Evolutionary conservation across 2,329 filamentous ascomycete species (phyloP).

Genomic region (Arthrinium puccinioides): DNA sequence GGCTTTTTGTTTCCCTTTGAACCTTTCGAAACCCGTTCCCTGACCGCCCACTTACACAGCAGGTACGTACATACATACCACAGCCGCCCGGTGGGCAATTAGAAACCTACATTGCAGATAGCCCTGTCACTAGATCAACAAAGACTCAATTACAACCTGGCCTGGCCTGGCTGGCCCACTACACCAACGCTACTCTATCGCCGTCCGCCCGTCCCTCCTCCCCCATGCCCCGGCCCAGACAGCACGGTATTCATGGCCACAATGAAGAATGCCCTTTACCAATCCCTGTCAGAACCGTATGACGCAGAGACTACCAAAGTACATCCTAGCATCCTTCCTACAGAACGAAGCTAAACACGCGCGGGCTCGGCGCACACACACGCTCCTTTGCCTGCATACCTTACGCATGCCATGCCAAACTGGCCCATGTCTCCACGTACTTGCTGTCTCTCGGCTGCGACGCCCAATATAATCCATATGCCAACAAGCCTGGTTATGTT

Average conservation of each 20-base stretch:
- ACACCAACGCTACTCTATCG: constrained; percentile 7
- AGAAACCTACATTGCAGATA: constrained; percentile 22
- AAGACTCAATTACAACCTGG: constrained; percentile 21
- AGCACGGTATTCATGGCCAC: constrained; percentile 15
- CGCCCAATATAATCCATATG: constrained; percentile 26
- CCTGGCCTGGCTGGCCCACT: constrained; percentile 13
- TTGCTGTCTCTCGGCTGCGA: constrained; percentile 27
- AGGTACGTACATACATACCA: too few relatives aligned
- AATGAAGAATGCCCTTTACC: constrained; percentile 23
- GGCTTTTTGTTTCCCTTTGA: constrained; percentile 20
- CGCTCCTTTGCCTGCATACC: constrained; percentile 23
- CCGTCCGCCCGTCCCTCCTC: constrained; percentile 6
- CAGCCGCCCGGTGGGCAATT: too few relatives aligned
- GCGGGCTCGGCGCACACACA: constrained; percentile 18
- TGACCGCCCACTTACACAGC: constrained; percentile 21
- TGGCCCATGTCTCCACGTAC: constrained; percentile 24
- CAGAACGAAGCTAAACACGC: constrained; percentile 22
- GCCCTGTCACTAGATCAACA: constrained; percentile 13
- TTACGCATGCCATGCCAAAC: constrained; percentile 23
- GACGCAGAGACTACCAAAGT: constrained; percentile 25
- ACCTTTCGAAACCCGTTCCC: constrained; percentile 23
- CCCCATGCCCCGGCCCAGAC: constrained; percentile 14
- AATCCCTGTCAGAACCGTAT: constrained; percentile 28
- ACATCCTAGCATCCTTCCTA: constrained; percentile 25
- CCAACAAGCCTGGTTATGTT: constrained; percentile 20